Evolutionary conservation across 768 basidiomycete species (phyloP).

Genomic region (Trametes punicea): DNA sequence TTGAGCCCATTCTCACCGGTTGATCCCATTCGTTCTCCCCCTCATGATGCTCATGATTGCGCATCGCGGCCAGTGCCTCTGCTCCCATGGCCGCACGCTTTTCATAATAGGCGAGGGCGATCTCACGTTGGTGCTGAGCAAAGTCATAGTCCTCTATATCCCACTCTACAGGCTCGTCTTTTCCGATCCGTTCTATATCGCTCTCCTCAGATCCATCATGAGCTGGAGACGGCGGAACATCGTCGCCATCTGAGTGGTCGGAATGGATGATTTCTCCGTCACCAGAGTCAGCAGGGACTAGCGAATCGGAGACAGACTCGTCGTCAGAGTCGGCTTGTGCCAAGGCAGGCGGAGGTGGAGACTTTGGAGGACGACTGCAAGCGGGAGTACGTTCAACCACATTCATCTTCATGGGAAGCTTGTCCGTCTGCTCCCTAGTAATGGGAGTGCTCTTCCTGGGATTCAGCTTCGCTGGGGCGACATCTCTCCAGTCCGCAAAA

Average conservation of each 20-base stretch:
- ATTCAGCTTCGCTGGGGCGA: slow-evolving; percentile 47
- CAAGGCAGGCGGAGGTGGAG: slow-evolving; percentile 19
- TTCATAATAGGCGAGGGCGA: slow-evolving; percentile 66
- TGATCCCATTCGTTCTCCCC: slow-evolving; percentile 41
- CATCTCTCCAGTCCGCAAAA: slow-evolving; percentile 49
- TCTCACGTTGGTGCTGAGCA: slow-evolving; percentile 69
- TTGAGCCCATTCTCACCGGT: slow-evolving; percentile 33
- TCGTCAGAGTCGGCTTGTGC: slow-evolving; percentile 59
- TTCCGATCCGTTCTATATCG: slow-evolving; percentile 24
- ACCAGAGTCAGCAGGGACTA: slow-evolving; percentile 33
- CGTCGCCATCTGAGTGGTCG: slow-evolving; percentile 14
- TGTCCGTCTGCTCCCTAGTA: slow-evolving; percentile 31
- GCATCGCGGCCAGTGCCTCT: slow-evolving; percentile 50
- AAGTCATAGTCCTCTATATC: slow-evolving; percentile 58
- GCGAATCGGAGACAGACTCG: slow-evolving; percentile 47
- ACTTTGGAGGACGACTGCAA: slow-evolving; percentile 22
- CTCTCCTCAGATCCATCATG: slow-evolving; percentile 27
- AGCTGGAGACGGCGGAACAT: background rate
- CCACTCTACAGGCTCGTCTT: slow-evolving; percentile 42
- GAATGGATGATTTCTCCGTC: slow-evolving; percentile 28
- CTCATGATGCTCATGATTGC: slow-evolving; percentile 40
- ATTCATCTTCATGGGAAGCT: slow-evolving; percentile 58
- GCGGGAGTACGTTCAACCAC: slow-evolving; percentile 64
- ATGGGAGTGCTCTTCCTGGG: slow-evolving; percentile 35
- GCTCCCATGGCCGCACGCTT: slow-evolving; percentile 57